Evolutionary conservation across 768 basidiomycete species (phyloP).

Genomic region (Mycena crocata): DNA sequence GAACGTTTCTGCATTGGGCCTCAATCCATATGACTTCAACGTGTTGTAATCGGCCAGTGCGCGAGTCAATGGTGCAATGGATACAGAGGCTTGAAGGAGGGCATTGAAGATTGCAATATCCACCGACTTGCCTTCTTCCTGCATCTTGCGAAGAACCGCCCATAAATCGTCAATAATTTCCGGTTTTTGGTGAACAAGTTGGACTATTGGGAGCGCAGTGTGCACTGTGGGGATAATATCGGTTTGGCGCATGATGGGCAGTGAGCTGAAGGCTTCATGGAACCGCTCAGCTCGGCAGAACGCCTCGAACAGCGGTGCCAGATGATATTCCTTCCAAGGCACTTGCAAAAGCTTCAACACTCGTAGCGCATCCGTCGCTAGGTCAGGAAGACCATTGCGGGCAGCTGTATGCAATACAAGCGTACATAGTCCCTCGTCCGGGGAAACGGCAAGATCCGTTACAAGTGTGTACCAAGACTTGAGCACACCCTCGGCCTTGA

Average conservation of each 20-base stretch:
- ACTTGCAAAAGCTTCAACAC: conserved; percentile 62
- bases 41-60: conserved; percentile 83
- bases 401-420: conserved; percentile 80
- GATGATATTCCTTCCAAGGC: conserved; percentile 75
- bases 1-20: conserved; percentile 73
- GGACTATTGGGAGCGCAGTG: conserved; percentile 67
- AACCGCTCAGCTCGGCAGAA: conserved; percentile 68
- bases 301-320: conserved; percentile 82
- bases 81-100: conserved; percentile 72
- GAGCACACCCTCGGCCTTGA: conserved; percentile 74
- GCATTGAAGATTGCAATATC: conserved; percentile 73
- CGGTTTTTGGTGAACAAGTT: conserved; percentile 56
- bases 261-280: conserved; percentile 69
- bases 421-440: conserved; percentile 81
- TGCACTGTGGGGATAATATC: conserved; percentile 60
- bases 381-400: conserved; percentile 75
- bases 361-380: conserved; percentile 75
- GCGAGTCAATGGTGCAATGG: conserved; percentile 75
- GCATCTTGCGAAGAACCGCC: conserved; percentile 71
- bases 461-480: conserved; percentile 73
- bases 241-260: conserved; percentile 69
- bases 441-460: conserved; percentile 61
- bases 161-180: conserved; percentile 74
- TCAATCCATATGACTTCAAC: conserved; percentile 63
- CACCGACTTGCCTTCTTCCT: conserved; percentile 61